These are phyloP conservation scores for Catunica adiposa DNA, from an alignment of 2,329 filamentous ascomycete genomes.

Conservation along the genomic window DNA sequence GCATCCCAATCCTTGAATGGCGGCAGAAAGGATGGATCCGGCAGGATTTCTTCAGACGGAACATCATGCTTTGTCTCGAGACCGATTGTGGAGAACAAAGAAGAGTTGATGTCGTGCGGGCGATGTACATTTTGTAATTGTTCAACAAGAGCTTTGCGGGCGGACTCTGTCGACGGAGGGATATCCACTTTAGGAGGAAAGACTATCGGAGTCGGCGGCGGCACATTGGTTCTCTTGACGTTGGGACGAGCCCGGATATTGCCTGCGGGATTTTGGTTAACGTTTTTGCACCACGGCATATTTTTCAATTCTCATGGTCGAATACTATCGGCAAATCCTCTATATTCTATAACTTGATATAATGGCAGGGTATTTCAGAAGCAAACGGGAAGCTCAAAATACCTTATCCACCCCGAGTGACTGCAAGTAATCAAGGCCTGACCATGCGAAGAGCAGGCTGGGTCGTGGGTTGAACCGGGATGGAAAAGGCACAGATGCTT, in stretches of 20 bases:
- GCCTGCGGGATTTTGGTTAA: conserved; percentile 2
- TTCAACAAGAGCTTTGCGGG: conserved; percentile 27
- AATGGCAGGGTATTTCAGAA: neutral
- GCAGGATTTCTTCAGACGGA: conserved; percentile 33
- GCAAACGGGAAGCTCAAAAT: neutral
- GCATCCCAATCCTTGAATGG: conserved; percentile 36
- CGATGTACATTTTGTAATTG: conserved; percentile 39
- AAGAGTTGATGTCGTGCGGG: conserved; percentile 30
- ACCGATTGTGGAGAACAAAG: conserved; percentile 41
- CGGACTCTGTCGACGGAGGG: conserved; percentile 17
- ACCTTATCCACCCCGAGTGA: neutral
- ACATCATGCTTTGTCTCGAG: conserved; percentile 37
- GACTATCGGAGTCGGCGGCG: conserved; percentile 37
- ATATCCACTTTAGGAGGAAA: conserved; percentile 25
- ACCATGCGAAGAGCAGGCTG: too few relatives aligned
- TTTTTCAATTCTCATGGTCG: neutral
- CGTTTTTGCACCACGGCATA: neutral
- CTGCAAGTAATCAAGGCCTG: too few relatives aligned
- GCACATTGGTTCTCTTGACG: conserved; percentile 34
- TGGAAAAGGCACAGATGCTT: neutral
- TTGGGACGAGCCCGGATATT: conserved; percentile 16
- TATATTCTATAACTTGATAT: too few relatives aligned
- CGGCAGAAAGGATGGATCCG: conserved; percentile 36
- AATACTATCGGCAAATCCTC: neutral
- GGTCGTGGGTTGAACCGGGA: neutral